Evolutionary conservation across 192 early-diverging fungal species (phyloP).

Genomic region (Rhizophagus prolifer): DNA sequence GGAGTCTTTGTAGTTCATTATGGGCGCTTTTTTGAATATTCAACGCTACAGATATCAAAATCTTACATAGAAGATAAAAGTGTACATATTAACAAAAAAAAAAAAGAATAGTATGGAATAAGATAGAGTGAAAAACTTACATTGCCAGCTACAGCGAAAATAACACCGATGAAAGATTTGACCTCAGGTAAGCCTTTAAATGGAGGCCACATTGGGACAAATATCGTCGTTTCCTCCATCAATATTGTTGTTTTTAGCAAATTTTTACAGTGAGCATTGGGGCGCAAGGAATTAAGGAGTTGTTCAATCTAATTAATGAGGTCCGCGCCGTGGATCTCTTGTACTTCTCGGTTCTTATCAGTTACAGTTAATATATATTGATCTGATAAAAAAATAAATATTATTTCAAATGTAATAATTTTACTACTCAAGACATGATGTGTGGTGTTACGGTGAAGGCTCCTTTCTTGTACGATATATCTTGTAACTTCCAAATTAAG

Average conservation of each 20-base stretch:
- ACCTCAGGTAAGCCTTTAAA: slow-evolving; percentile 46
- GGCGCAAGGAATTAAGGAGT: background rate
- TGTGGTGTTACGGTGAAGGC: too few species aligned
- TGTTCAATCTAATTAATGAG: background rate
- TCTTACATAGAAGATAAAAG: slow-evolving; percentile 33
- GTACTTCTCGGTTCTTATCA: background rate
- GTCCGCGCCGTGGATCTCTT: background rate
- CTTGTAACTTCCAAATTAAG: too few species aligned
- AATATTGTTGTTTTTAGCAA: background rate
- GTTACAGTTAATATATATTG: background rate
- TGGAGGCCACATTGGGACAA: slow-evolving; percentile 37
- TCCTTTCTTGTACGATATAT: too few species aligned
- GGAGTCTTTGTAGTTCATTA: slow-evolving; percentile 37
- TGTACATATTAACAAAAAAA: background rate
- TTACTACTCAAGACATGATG: too few species aligned
- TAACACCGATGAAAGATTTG: slow-evolving; percentile 60
- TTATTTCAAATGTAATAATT: too few species aligned
- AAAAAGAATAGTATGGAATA: background rate
- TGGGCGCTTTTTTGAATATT: slow-evolving; percentile 72
- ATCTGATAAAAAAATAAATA: too few species aligned
- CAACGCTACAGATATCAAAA: slow-evolving; percentile 67
- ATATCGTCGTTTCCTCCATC: too few species aligned
- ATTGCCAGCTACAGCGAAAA: slow-evolving; percentile 63
- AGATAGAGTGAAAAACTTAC: slow-evolving; percentile 36
- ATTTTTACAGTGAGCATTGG: background rate